Evolutionary conservation across 495 filamentous ascomycete genomes (phyloP).

Genomic region (Tetracladium setigerum): DNA sequence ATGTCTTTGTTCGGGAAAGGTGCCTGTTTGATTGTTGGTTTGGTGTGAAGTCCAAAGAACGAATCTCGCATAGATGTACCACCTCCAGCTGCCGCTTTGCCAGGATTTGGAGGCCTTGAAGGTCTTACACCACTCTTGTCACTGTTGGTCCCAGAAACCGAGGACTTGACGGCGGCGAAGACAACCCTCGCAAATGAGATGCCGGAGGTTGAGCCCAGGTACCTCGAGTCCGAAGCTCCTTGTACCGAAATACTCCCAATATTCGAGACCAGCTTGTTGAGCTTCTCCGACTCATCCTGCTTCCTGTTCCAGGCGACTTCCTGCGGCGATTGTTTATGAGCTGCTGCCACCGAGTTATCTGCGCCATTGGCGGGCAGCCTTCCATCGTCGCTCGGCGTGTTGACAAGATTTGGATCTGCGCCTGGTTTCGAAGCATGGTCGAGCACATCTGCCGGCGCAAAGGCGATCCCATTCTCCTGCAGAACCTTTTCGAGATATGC

Average conservation of each 20-base stretch:
- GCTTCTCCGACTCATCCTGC: conserved; percentile 52
- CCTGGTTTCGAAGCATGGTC: conserved; percentile 56
- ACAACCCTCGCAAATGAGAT: conserved; percentile 94
- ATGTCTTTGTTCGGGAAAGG: conserved; percentile 73
- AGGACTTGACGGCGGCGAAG: conserved; percentile 88
- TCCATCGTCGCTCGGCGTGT: conserved; percentile 33
- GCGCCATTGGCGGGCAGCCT: conserved; percentile 20
- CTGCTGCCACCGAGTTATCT: neutral
- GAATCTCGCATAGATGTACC: conserved; percentile 84
- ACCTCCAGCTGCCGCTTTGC: conserved; percentile 30
- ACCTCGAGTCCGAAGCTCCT: conserved; percentile 68
- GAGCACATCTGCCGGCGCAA: conserved; percentile 68
- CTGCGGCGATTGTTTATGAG: conserved; percentile 17
- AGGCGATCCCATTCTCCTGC: conserved; percentile 58
- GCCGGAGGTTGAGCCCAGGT: conserved; percentile 79
- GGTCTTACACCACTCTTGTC: conserved; percentile 31
- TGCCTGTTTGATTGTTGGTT: conserved; percentile 77
- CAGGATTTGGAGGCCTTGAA: conserved; percentile 4
- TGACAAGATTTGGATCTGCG: conserved; percentile 31
- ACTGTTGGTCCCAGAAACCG: conserved; percentile 53
- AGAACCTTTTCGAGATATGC: conserved; percentile 77
- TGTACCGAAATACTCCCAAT: conserved; percentile 70
- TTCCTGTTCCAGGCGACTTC: conserved; percentile 35
- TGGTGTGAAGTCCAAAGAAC: conserved; percentile 90
- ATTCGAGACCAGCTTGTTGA: conserved; percentile 69